Base-by-base conservation (phyloP, 2,329 filamentous ascomycete species). In the Botryosphaeria dothidea region DNA sequence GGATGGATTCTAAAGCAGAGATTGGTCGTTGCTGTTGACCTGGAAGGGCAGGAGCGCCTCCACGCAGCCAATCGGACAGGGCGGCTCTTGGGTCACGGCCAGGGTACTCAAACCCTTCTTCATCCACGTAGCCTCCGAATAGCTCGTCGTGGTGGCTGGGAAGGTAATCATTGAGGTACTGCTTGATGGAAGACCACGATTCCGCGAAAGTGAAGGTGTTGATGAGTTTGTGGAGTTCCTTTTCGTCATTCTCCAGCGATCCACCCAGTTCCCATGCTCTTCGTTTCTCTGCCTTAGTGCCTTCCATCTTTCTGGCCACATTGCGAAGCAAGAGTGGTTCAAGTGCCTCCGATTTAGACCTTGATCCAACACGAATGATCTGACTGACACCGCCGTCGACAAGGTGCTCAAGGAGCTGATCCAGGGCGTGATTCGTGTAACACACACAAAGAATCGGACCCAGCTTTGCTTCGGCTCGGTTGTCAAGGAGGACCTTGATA, bases 281-380 rank as follows among this genome's bases (percentile, higher is more conserved):
- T 0, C 65, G 66, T 27, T 75, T 80, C 66, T 84, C 80, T 0
- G 72, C 65, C n/a, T 72, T 79, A 1, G 82, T 85, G 9, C 74
- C 72, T 1, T 71, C 68, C 7, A 73, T 69, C 0, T 67, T 63
- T 15, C 65, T 0, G 0, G 49, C 8, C 4, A 64, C 29, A 11
- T 56, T 80, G 76, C 62, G 49, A 5, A 90, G 79, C 63, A 86
- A 88, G n/a, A 83, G 71, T 0, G 71, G 70, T 8, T 82, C 70
- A 0, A 91, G 74, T 1, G 75, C 69, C 31, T 84, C 81, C 0
- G 85, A 87, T 65, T 87, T 86, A 1, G 83, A 87, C 17, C 81
- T 81, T 0, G 81, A 82, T 0, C 89, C 89, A 4, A 92, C 85
- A 0, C 89, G 86, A 27, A 91, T 82, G 27, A 91, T 80, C 5